Conservation (phyloP, 208 protist genomes). For the Trypanosoma cruzi region DNA sequence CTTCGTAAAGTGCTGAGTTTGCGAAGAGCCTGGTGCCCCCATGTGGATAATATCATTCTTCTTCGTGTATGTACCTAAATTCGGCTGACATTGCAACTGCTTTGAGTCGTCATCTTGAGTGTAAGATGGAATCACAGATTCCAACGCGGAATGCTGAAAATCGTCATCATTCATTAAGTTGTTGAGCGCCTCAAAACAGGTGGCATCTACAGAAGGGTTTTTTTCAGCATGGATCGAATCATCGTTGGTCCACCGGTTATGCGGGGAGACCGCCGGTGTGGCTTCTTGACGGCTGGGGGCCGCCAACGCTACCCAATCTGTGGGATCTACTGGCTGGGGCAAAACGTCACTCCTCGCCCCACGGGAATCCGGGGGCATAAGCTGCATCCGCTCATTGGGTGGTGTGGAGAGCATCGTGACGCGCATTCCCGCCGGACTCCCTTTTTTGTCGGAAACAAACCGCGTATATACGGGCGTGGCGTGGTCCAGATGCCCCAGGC, state of each 20-base stretch:
- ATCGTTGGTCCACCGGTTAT: constrained; percentile 23
- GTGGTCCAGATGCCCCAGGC: constrained; percentile 15
- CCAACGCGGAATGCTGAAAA: not conserved
- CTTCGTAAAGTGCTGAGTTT: constrained; percentile 87
- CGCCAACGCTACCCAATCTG: constrained; percentile 18
- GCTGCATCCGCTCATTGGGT: constrained; percentile 6
- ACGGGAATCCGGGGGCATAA: not conserved
- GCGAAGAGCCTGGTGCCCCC: constrained; percentile 93
- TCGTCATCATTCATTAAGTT: constrained; percentile 26
- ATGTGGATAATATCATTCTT: constrained; percentile 91
- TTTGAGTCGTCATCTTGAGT: constrained; percentile 18
- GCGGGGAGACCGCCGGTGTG: constrained; percentile 25
- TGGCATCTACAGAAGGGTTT: constrained; percentile 22
- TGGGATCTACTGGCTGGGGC: not conserved
- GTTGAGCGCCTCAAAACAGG: constrained; percentile 27
- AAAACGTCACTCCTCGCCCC: not conserved
- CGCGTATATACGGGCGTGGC: constrained; percentile 11
- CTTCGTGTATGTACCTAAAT: not conserved
- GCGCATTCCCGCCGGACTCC: not conserved
- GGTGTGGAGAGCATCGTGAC: constrained; percentile 11
- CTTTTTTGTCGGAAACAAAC: constrained; percentile 19
- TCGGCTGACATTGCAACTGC: constrained; percentile 22
- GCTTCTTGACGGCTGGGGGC: constrained; percentile 8
- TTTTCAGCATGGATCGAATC: not conserved
- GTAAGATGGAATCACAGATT: constrained; percentile 3